Base-by-base conservation (phyloP, 169 alveolate species). In the Miamiensis avidus region DNA sequence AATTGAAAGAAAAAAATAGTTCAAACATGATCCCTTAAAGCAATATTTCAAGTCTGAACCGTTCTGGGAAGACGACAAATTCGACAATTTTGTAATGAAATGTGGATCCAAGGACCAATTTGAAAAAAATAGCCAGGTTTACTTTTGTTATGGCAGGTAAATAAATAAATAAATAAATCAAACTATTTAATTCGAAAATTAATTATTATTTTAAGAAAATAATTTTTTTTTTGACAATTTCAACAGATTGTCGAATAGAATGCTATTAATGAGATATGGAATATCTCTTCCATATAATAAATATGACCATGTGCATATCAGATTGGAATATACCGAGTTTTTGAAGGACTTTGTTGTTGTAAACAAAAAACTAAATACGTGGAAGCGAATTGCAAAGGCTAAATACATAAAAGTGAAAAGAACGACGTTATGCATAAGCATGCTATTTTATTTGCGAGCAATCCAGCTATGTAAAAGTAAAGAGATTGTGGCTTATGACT, bases 301-400 rank as follows among this genome's bases (percentile, higher is more conserved):
- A 75, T 82, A 82, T 82, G 87, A 82, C 74, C 87, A 82, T 82
- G 81, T 49, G 0, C 75, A 82, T 34, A 34, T 82, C 1, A 82
- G 49, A 32, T 28, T 82, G 0, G 75, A 82, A 28, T 82, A 82
- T 34, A 11, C 20, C 20, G 4, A 49, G 20, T 20, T 11, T 20
- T 20, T 49, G 4, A 49, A 11, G 69, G 20, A 49, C 4, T 49
- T 49, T 20, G 20, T 20, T 20, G 69, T 49, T 11, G 20, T 49
- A 49, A 49, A 49, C 20, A 20, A 49, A 49, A 49, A 49, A 49
- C 69, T 49, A 49, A 4, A 49, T 11, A 11, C 20, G 20, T 49
- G 69, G 69, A 11, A 49, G 69, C 4, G 69, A 20, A 4, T 11
- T 49, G 4, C 69, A 4, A 49, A 49, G 4, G 4, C 20, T 4